Percentiles rank a stretch among this genome's conserved stretches.
These are phyloP conservation scores for Chaetomium olivaceum DNA, from an alignment of 2,329 filamentous ascomycete species.

Conservation along the genomic window DNA sequence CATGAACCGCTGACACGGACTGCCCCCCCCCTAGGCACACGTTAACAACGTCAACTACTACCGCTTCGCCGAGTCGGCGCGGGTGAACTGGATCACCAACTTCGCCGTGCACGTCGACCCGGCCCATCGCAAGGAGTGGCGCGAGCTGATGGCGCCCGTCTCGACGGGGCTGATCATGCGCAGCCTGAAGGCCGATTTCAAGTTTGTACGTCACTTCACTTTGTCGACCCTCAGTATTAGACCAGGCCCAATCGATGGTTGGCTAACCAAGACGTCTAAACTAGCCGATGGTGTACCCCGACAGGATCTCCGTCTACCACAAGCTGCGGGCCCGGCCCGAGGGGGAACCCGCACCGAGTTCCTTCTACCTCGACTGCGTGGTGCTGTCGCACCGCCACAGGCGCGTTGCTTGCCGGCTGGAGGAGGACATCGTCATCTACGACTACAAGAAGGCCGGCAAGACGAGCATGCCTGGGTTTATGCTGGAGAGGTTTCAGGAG, in stretches of 20 bases:
- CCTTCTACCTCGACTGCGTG: conserved; percentile 61
- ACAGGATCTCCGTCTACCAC: conserved; percentile 81
- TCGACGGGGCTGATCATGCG: conserved; percentile 74
- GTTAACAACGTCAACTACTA: conserved; percentile 87
- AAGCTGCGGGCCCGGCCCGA: conserved; percentile 62
- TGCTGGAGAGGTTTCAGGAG: conserved; percentile 42
- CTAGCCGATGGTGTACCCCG: conserved; percentile 82
- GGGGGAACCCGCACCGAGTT: conserved; percentile 44
- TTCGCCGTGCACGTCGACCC: conserved; percentile 65
- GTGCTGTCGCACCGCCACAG: conserved; percentile 75
- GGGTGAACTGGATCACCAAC: conserved; percentile 76
- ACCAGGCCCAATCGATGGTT: neutral
- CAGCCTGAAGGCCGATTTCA: conserved; percentile 80
- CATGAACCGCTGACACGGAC: neutral
- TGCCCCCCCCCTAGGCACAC: conserved; percentile 55
- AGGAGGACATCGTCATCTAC: conserved; percentile 79
- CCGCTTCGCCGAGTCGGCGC: conserved; percentile 77
- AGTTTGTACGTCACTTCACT: conserved; percentile 64
- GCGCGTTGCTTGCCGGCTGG: conserved; percentile 69
- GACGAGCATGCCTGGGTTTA: conserved; percentile 44
- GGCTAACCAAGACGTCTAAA: neutral
- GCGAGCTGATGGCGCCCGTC: conserved; percentile 64
- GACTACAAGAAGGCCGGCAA: conserved; percentile 52
- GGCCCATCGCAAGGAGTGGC: conserved; percentile 63
- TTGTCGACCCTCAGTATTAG: neutral